These are phyloP conservation scores for Fraxinus dipetala DNA, from an alignment of 305 asterid species.

Conservation along the genomic window DNA sequence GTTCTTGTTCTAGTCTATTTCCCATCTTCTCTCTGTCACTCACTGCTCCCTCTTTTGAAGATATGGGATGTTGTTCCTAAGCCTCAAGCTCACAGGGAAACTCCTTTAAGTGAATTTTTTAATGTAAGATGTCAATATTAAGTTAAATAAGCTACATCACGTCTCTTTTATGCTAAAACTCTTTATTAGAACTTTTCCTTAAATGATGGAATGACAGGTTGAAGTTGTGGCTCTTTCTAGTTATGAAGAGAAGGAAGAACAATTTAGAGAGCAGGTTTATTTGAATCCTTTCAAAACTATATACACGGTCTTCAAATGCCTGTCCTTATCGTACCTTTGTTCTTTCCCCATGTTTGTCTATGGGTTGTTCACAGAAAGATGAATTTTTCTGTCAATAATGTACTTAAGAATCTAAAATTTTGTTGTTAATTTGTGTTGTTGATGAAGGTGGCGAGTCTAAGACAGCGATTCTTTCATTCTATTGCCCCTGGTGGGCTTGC, in stretches of 20 bases:
- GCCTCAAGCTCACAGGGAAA: slow-evolving; percentile 10
- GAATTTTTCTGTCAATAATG: slow-evolving; percentile 19
- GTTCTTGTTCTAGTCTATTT: slow-evolving; percentile 10
- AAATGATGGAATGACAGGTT: slow-evolving; percentile 50
- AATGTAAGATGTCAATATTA: background rate
- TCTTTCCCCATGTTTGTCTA: slow-evolving; percentile 1
- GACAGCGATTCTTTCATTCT: slow-evolving; percentile 74
- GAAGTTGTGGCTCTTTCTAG: slow-evolving; percentile 87
- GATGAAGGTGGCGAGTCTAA: slow-evolving; percentile 67
- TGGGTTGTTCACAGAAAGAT: slow-evolving; percentile 1
- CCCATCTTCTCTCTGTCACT: slow-evolving; percentile 17
- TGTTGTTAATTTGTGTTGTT: slow-evolving; percentile 14
- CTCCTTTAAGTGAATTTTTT: background rate
- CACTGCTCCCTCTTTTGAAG: slow-evolving; percentile 36
- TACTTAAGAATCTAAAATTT: slow-evolving; percentile 12
- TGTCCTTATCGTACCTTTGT: background rate
- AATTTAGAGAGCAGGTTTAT: slow-evolving; percentile 76
- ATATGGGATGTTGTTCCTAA: slow-evolving; percentile 16
- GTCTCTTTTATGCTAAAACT: background rate
- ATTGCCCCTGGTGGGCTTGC: slow-evolving; percentile 98
- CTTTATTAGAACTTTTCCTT: slow-evolving; percentile 1
- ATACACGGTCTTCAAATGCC: slow-evolving; percentile 7
- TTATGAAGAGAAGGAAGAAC: slow-evolving; percentile 90
- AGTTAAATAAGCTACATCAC: slow-evolving; percentile 17
- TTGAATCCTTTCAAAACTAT: slow-evolving; percentile 22